phyloP scores from a whole-genome alignment of 2,329 filamentous ascomycete genomes.

The Talaromyces pinophilus region DNA sequence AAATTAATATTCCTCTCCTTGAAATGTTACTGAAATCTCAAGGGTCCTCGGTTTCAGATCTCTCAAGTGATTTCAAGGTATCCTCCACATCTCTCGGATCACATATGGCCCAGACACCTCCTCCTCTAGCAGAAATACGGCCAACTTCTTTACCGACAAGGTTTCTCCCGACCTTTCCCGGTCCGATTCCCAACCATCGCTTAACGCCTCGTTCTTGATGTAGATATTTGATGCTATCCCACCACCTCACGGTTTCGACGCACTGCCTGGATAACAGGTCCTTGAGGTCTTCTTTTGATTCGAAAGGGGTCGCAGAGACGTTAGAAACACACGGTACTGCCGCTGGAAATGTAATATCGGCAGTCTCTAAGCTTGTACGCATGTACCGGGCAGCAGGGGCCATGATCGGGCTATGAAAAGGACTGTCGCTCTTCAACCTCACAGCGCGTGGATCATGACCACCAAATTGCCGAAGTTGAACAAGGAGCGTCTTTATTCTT shows the following conservation, averaged over 20 bases:
- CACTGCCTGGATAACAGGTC: slow-evolving; percentile 77
- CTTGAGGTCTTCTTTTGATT: slow-evolving; percentile 71
- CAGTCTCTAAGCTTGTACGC: slow-evolving; percentile 64
- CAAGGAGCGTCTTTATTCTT: slow-evolving; percentile 75
- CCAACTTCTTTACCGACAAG: slow-evolving; percentile 94
- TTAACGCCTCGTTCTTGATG: slow-evolving; percentile 79
- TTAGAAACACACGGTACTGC: slow-evolving; percentile 80
- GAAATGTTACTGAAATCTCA: background rate
- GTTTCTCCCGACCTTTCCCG: slow-evolving; percentile 90
- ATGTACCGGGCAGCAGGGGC: slow-evolving; percentile 76
- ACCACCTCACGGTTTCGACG: slow-evolving; percentile 92
- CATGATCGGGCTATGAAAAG: slow-evolving; percentile 93
- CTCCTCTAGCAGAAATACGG: slow-evolving; percentile 76
- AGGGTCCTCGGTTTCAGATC: slow-evolving; percentile 53
- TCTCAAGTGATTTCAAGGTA: slow-evolving; percentile 64
- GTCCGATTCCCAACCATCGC: slow-evolving; percentile 88
- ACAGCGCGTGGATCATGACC: slow-evolving; percentile 90
- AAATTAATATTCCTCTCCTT: background rate
- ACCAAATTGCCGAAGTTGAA: slow-evolving; percentile 83
- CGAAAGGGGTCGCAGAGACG: slow-evolving; percentile 76
- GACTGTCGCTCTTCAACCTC: slow-evolving; percentile 79
- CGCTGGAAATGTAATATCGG: slow-evolving; percentile 72
- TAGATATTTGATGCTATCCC: slow-evolving; percentile 86
- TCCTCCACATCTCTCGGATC: slow-evolving; percentile 75
- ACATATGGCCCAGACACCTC: slow-evolving; percentile 89